These are phyloP conservation scores for Gloeophyllum trabeum DNA, from an alignment of 768 basidiomycete species.

Conservation along the genomic window DNA sequence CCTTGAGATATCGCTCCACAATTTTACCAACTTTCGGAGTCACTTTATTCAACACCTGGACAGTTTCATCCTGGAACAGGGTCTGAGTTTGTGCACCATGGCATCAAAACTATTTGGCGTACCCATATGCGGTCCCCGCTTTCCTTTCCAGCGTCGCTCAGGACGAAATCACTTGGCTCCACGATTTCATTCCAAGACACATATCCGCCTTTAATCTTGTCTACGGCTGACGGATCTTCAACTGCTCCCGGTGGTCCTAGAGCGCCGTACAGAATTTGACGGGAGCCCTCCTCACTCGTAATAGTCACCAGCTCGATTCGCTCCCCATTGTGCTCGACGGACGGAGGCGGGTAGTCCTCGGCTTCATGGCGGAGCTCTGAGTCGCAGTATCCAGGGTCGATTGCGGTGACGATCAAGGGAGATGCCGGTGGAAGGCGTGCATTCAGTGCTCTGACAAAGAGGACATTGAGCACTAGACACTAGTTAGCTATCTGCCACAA, in stretches of 20 bases:
- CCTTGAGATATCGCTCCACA: background rate
- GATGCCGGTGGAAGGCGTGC: conserved; percentile 17
- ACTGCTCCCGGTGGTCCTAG: conserved; percentile 11
- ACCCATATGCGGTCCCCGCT: conserved; percentile 23
- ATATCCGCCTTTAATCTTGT: conserved; percentile 18
- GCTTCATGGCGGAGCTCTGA: conserved; percentile 20
- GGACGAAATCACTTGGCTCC: conserved; percentile 21
- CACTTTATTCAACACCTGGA: background rate
- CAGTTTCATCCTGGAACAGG: background rate
- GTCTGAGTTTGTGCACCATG: background rate
- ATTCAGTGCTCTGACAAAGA: conserved; percentile 24
- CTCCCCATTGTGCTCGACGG: conserved; percentile 7
- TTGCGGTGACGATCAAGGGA: conserved; percentile 18
- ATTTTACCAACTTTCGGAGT: background rate
- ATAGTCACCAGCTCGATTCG: background rate
- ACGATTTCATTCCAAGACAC: conserved; percentile 14
- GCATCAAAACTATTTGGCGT: conserved; percentile 4
- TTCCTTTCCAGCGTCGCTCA: conserved; percentile 19
- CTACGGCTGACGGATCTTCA: conserved; percentile 10
- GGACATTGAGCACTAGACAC: conserved; percentile 19
- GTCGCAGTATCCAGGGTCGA: conserved; percentile 24
- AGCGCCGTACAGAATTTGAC: conserved; percentile 22
- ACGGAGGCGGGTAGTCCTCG: conserved; percentile 7
- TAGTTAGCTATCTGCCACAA: background rate
- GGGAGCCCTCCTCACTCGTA: conserved; percentile 24